Base-by-base conservation (phyloP, 768 basidiomycete genomes). In the Boletus rubropictus region DNA sequence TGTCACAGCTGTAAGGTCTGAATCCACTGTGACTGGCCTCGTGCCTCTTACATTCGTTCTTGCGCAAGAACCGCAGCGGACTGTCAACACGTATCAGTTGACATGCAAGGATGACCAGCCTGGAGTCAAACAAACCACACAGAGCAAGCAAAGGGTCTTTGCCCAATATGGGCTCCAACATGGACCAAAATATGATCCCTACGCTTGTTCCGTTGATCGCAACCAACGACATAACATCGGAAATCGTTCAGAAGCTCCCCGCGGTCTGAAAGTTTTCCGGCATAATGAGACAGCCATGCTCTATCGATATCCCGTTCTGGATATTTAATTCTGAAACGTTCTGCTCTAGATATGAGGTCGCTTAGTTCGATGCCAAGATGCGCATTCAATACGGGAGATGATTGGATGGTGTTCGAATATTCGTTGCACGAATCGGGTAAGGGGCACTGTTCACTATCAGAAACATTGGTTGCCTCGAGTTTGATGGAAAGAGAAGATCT, bases 41-140 rank as follows among this genome's bases (percentile, higher is more conserved):
- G 50, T 87, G 85, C 22, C 85, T 78, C 59, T 84, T 86, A 68
- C 82, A 84, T 60, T 87, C 84, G 56, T 87, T 86, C 62, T 82
- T 86, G 49, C 85, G 80, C 49, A 84, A 59, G 67, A 86, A 87
- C 11, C 79, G 71, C 48, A 81, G 71, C 3, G 76, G 63, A 59
- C 85, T 86, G 42, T 22, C 8, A 44, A 14, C n/a, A 28, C 17
- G 15, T 4, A 45, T 29, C 38, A 63, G 55, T 25, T 15, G 31
- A 42, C 46, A 45, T 17, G 41, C 24, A 34, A 31, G 24, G 3
- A 38, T 4, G n/a, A 28, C n/a, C 32, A 18, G 29, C 25, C 20
- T 45, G 20, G 17, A 21, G 45, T 29, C 20, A 38, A n/a, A 73
- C 80, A 50, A 57, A 85, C 85, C 85, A 87, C 54, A 75, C 59